A percentile compares a stretch with the other conserved stretches of the same genome.
phyloP scores from a whole-genome alignment of 345 rosid species.

The Anastatica hierochuntica region DNA sequence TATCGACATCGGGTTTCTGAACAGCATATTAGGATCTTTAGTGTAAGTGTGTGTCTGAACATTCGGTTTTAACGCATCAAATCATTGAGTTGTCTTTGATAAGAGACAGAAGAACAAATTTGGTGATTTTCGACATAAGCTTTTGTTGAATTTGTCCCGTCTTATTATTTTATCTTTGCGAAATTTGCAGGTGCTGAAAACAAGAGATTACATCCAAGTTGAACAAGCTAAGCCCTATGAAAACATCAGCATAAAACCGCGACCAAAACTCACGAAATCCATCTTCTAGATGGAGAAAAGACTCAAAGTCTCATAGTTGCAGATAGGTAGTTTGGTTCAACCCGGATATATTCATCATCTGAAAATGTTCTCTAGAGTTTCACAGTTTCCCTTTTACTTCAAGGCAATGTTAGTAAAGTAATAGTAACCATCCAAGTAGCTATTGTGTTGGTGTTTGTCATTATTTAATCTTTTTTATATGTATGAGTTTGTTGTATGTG shows the following conservation, averaged over 20 bases:
- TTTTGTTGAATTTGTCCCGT: not conserved
- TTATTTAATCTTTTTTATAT: conserved; percentile 2
- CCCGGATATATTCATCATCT: conserved; percentile 5
- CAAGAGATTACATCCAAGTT: conserved; percentile 83
- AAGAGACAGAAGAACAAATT: too few relatives aligned
- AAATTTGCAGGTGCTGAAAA: conserved; percentile 68
- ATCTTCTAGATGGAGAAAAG: conserved; percentile 35
- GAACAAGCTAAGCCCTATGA: conserved; percentile 73
- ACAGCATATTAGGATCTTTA: conserved; percentile 8
- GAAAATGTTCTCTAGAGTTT: conserved; percentile 1
- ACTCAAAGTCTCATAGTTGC: conserved; percentile 15
- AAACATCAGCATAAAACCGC: conserved; percentile 51
- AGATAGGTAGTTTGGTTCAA: conserved; percentile 26
- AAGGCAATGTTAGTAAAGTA: conserved; percentile 19
- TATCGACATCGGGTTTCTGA: too few relatives aligned
- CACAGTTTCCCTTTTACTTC: not conserved
- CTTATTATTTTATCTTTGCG: too few relatives aligned
- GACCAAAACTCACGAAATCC: conserved; percentile 76
- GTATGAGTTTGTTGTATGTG: conserved; percentile 22
- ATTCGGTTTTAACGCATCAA: not conserved
- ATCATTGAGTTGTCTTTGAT: not conserved
- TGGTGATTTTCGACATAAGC: not conserved
- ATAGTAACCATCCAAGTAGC: conserved; percentile 11
- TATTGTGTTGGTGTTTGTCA: conserved; percentile 15
- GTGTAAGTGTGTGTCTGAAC: not conserved